These are phyloP conservation scores for Geotrichum europaeum DNA, from an alignment of 1,139 yeast genomes.

Conservation along the genomic window DNA sequence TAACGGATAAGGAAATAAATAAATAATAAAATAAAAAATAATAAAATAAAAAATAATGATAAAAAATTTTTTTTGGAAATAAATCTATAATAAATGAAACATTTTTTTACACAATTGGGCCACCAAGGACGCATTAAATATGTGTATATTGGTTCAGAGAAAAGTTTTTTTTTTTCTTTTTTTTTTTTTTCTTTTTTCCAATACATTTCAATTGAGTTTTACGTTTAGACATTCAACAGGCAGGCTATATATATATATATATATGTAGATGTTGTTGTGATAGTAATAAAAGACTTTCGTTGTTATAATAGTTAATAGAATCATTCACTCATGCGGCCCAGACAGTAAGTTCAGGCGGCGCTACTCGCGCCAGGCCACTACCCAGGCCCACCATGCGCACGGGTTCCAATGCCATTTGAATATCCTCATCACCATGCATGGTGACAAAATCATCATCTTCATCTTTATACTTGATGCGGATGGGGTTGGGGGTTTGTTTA, in stretches of 20 bases:
- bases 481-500: conserved; percentile 34
- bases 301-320: background rate
- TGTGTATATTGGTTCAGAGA: no score
- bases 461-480: conserved; percentile 74
- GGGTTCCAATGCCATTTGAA: conserved; percentile 38
- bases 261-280: no score
- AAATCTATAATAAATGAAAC: no score
- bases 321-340: conserved; percentile 11
- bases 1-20: background rate
- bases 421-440: conserved; percentile 76
- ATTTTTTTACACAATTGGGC: no score
- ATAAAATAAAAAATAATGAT: background rate
- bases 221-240: no score
- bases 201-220: no score
- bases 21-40: background rate
- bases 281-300: no score
- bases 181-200: no score
- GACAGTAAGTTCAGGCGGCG: conserved; percentile 4
- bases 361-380: background rate
- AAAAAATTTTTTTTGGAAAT: no score
- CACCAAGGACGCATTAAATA: no score
- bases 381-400: background rate
- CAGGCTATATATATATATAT: background rate
- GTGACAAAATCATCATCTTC: conserved; percentile 94
- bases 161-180: no score